Evolutionary conservation across 257 asterid genomes (phyloP).

Genomic region (Euphrasia confusa): DNA sequence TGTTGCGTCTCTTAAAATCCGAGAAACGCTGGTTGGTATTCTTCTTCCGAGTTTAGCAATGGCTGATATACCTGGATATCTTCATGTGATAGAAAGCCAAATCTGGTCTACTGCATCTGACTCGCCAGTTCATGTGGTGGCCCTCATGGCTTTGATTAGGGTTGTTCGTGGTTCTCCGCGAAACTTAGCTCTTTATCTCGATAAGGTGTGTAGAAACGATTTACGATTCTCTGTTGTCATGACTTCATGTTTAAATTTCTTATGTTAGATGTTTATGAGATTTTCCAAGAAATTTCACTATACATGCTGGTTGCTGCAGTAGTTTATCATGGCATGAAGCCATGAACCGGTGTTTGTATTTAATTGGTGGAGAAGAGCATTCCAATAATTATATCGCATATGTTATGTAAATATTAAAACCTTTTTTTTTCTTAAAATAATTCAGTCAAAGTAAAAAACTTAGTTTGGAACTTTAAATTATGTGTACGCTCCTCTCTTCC

Average conservation of each 20-base stretch:
- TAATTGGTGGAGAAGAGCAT: slow-evolving; percentile 16
- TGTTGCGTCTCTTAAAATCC: slow-evolving; percentile 44
- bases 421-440: not conserved
- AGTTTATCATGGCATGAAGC: slow-evolving; percentile 2
- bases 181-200: slow-evolving; percentile 76
- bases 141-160: slow-evolving; percentile 84
- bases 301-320: slow-evolving; percentile 9
- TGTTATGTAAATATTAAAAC: not conserved
- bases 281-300: slow-evolving; percentile 4
- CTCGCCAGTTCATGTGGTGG: slow-evolving; percentile 86
- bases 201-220: slow-evolving; percentile 69
- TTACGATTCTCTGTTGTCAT: slow-evolving; percentile 9
- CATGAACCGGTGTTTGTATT: not conserved
- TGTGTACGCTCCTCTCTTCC: not conserved
- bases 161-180: slow-evolving; percentile 86
- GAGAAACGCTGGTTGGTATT: slow-evolving; percentile 67
- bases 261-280: slow-evolving; percentile 9
- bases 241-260: slow-evolving; percentile 7
- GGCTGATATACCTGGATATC: slow-evolving; percentile 82
- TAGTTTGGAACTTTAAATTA: not conserved
- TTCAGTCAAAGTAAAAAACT: not conserved
- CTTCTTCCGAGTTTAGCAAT: slow-evolving; percentile 95
- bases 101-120: slow-evolving; percentile 99
- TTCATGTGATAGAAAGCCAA: slow-evolving; percentile 84
- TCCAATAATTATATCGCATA: slow-evolving; percentile 6